These are phyloP conservation scores for Metschnikowia picachoensis DNA, from an alignment of 805 yeast genomes.

Conservation along the genomic window DNA sequence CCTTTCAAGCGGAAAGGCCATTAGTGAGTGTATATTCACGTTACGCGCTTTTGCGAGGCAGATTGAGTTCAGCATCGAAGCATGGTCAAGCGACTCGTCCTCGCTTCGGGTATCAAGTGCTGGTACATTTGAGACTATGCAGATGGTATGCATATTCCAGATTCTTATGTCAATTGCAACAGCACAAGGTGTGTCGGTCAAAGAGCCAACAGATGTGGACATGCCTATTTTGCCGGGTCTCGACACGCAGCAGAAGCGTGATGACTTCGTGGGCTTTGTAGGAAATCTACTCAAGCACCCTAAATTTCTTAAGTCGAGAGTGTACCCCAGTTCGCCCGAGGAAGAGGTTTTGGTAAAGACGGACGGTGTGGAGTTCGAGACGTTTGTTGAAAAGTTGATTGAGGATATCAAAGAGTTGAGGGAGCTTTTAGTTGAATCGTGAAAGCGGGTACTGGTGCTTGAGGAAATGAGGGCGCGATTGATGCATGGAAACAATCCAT, in stretches of 20 bases:
- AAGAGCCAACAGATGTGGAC: slow-evolving; percentile 19
- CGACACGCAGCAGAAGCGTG: slow-evolving; percentile 55
- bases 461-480: too few relatives aligned
- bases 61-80: slow-evolving; percentile 54
- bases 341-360: slow-evolving; percentile 57
- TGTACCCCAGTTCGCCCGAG: slow-evolving; percentile 58
- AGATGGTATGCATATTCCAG: slow-evolving; percentile 61
- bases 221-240: slow-evolving; percentile 52
- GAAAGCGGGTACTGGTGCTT: too few relatives aligned
- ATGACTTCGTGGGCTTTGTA: slow-evolving; percentile 56
- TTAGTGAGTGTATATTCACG: slow-evolving; percentile 61
- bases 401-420: slow-evolving; percentile 52
- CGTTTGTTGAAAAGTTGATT: slow-evolving; percentile 44
- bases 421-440: slow-evolving; percentile 27
- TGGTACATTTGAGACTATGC: slow-evolving; percentile 42
- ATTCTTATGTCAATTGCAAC: slow-evolving; percentile 52
- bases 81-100: slow-evolving; percentile 64
- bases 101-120: slow-evolving; percentile 36
- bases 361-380: slow-evolving; percentile 29
- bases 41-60: slow-evolving; percentile 62
- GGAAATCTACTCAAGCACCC: slow-evolving; percentile 82
- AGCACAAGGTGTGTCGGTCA: slow-evolving; percentile 38
- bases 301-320: slow-evolving; percentile 68
- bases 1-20: slow-evolving; percentile 58
- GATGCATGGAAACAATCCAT: too few relatives aligned